These are phyloP conservation scores for Speleostelium caveatum DNA, from an alignment of 78 protist species.

Conservation along the genomic window DNA sequence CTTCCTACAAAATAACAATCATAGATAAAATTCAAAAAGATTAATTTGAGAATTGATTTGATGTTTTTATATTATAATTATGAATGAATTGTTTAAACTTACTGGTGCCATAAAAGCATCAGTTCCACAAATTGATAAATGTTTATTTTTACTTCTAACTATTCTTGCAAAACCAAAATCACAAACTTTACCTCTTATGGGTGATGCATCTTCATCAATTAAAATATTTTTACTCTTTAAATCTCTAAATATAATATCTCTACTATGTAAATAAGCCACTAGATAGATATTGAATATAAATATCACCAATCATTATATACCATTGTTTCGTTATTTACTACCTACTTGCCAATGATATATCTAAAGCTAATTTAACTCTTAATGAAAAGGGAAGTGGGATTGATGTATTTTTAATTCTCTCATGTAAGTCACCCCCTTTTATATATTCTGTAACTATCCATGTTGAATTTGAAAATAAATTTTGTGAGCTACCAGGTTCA, in stretches of 20 bases:
- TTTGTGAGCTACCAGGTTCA: background rate
- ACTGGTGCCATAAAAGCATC: conserved; percentile 73
- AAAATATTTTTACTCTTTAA: conserved; percentile 69
- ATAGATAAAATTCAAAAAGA: too few relatives aligned
- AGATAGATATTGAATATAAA: background rate
- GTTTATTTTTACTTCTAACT: conserved; percentile 61
- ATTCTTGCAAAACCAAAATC: conserved; percentile 77
- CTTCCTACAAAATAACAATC: background rate
- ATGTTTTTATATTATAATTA: background rate
- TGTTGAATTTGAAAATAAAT: conserved; percentile 35
- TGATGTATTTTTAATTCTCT: conserved; percentile 5
- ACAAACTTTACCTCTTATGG: conserved; percentile 67
- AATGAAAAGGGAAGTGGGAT: conserved; percentile 12
- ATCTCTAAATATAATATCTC: conserved; percentile 72
- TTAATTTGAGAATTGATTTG: too few relatives aligned
- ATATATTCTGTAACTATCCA: conserved; percentile 77
- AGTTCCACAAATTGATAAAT: conserved; percentile 57
- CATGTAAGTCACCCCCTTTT: conserved; percentile 58
- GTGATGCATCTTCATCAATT: conserved; percentile 47
- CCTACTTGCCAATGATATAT: conserved; percentile 73
- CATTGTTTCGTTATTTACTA: background rate
- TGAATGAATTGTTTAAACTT: background rate
- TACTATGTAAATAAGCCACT: conserved; percentile 75
- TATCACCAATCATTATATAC: too few relatives aligned
- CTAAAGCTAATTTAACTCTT: conserved; percentile 46